Base-by-base conservation (phyloP, 2,329 filamentous ascomycete genomes). In the Harringtonia aguacate region DNA sequence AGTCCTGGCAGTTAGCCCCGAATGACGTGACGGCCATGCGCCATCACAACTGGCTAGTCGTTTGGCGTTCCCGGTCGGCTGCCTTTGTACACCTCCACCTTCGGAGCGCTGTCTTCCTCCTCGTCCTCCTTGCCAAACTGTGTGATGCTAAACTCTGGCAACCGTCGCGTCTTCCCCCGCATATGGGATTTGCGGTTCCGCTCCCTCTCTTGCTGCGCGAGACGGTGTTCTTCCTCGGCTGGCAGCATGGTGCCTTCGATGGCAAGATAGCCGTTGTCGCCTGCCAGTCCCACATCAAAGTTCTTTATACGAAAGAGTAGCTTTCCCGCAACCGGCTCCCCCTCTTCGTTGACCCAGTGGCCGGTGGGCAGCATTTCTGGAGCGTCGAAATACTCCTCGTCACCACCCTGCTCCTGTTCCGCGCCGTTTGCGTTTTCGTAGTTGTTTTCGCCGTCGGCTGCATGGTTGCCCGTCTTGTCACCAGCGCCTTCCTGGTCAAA, bases 161-260 rank as follows among this genome's bases (percentile, higher is more conserved):
- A 59, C 30, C 51, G 56, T 41, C 58, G 48, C 24, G 58, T 47
- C 22, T 55, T 50, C 15, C 59, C 57, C 45, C 61, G 65, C 51
- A 62, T 59, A 47, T 53, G 63, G 20, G 62, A 58, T 24, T 58
- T 60, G 28, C 63, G 60, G 35, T 58, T 55, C 52, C 61, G 58
- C 45, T 66, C 61, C 53, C 61, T 64, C 57, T 82, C 77, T 47
- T 75, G 67, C 9, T 70, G 67, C 38, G 76, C 65, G 27, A 84
- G 64, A 22, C 66, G 64, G 51, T 64, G 67, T 63, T 94, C 87
- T 21, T 79, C 81, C 18, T 77, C 74, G 36, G 74, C 74, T 38
- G 73, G 70, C 40, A 95, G 65, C 74, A 95, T 81, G n/a, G 86
- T 94, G 22, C 89, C 90, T 59, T 92, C 84, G 49, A 95, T 81